A percentile compares a stretch with the other conserved stretches of the same genome.
Conservation (phyloP, 352 stramenopile species). For the Globisporangium paddicum region DNA sequence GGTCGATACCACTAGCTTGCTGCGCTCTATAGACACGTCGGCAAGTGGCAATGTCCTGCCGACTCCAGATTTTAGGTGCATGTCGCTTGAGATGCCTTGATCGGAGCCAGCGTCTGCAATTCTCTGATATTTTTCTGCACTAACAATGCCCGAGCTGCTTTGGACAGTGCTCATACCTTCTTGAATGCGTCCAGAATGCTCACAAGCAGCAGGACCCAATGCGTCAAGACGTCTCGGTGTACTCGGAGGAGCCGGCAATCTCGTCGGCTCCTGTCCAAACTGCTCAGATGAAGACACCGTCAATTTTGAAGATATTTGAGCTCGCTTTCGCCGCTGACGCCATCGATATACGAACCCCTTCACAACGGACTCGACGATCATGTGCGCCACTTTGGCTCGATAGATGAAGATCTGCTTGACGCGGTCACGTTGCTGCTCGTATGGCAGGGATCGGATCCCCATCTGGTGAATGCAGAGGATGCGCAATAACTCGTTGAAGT, state of each 20-base stretch:
- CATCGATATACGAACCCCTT: slow-evolving; percentile 57
- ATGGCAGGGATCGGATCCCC: slow-evolving; percentile 71
- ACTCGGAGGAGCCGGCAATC: neutral
- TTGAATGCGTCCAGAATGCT: neutral
- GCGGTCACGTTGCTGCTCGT: slow-evolving; percentile 75
- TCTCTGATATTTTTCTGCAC: neutral
- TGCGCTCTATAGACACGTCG: neutral
- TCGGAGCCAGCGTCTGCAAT: neutral
- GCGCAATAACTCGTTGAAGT: slow-evolving; percentile 75
- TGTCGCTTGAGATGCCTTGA: neutral
- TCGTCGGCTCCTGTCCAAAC: neutral
- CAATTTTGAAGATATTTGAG: neutral
- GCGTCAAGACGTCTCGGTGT: neutral
- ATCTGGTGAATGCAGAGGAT: slow-evolving; percentile 77
- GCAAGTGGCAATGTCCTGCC: neutral
- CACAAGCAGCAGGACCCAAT: neutral
- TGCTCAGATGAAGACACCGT: neutral
- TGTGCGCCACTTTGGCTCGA: slow-evolving; percentile 64
- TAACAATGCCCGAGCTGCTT: neutral
- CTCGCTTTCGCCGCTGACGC: slow-evolving; percentile 11
- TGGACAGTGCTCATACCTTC: neutral
- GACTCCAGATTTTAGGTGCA: neutral
- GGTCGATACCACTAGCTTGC: neutral
- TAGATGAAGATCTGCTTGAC: slow-evolving; percentile 87
- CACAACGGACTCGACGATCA: slow-evolving; percentile 67